Evolutionary conservation across 495 filamentous ascomycete species (phyloP), one percentile per base, ranked within the genome.

Genomic region (Penicillium tannophilum): DNA sequence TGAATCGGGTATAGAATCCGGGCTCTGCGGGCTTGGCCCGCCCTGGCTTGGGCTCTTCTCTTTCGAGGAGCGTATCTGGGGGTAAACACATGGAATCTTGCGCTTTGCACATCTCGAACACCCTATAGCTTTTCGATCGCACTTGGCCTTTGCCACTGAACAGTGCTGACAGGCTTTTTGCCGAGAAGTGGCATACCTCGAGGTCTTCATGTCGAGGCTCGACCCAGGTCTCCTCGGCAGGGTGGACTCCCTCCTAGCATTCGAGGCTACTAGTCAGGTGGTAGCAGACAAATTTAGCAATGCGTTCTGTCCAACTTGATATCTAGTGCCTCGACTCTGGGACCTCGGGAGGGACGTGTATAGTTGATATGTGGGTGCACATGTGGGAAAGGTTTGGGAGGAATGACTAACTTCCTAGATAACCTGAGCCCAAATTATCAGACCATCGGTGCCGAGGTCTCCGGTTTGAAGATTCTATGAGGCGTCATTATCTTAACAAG

Each of bases 111-210:
- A 80, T 55, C 77, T 65, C 2, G 65, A 61, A 50, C 77, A 79
- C 20, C 64, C 47, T 14, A 60, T 62, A 19, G 47, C 52, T 50
- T 64, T 60, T 20, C 71, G 77, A 54, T 80, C 74, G 46, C 77
- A 80, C 59, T 69, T 74, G 48, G 75, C 72, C 44, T 80, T 80
- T 50, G 73, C 65, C 11, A 26, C 52, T 4, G 76, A 74, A 35
- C 77, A 80, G 35, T 74, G 65, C 16, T 72, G 74, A 54, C 77
- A 80, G 28, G 72, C 69, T 56, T 79, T 80, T 53, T 78, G 73
- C 19, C 77, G 69, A 5, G 77, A 78, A 33, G 60, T 63, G 24
- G 76, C 63, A 51, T 78, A 79, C 53, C 75, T 71, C 43, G 69
- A 55, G 10, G 64, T 42, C 39, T 67, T 71, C 73, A 76, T 78